Evolutionary conservation across 176 grass and related monocot genomes (phyloP), one percentile per base, ranked within the genome.

Genomic region (Juncus inflexus): DNA sequence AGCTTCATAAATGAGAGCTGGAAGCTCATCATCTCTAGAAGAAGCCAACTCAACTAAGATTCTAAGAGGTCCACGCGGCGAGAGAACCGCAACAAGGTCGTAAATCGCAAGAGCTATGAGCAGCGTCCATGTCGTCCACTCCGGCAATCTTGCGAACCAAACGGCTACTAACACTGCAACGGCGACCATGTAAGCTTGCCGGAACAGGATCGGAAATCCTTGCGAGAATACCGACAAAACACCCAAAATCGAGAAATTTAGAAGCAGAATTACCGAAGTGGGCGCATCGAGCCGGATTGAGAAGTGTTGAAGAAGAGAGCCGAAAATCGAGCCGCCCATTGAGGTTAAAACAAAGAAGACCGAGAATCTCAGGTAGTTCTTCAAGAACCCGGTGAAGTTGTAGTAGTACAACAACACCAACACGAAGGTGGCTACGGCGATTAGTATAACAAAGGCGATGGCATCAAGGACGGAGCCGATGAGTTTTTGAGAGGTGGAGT

Each of bases 371-470:
- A 92, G 82, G 94, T 99, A 99, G 80, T 89, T 89, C 51, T 81
- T 85, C 77, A 99, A 86, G 88, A 92, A 99, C 35, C 67, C 67
- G 8, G 85, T 99, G 85, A 86, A 99, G 52, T 83, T 80, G 88
- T 99, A 99, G 85, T 99, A 92, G 82, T 99, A 99, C 63, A 99
- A 87, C 14, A 90, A 65, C 52, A 99, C 88, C 43, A 97, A 82
- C 77, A 77, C 16, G 64, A 89, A 92, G 35, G 94, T 97, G 62
- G 83, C 78, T 6, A 9, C 75, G 40, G 88, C 77, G 77, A 97
- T 76, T 55, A 92, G 88, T 41, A 52, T 80, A n/a, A 99, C 88
- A 67, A 99, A 92, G 72, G 84, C 94, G 35, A 67, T 75, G 16
- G 85, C 94, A 49, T 99, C 87, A 80, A 99, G 94, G 40, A 99